phyloP scores from a whole-genome alignment of 2,329 filamentous ascomycete genomes.

The Alternaria alternata region DNA sequence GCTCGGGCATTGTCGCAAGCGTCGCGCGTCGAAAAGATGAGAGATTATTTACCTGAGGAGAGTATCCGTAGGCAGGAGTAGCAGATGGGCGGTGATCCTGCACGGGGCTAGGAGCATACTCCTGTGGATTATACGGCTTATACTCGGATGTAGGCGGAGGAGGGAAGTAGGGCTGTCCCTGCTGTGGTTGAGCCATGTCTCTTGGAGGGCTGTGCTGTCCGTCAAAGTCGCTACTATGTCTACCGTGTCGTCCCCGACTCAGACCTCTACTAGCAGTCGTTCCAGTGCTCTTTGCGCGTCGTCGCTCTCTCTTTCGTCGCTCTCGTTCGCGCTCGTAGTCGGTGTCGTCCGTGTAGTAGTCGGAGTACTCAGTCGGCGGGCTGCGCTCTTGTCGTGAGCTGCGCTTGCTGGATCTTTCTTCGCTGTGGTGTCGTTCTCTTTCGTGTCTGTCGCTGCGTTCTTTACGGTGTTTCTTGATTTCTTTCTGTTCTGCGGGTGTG shows the following conservation, averaged over 20 bases:
- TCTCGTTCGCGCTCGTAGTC: slow-evolving; percentile 41
- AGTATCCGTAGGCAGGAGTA: slow-evolving; percentile 39
- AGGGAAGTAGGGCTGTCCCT: slow-evolving; percentile 41
- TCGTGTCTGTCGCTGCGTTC: slow-evolving; percentile 25
- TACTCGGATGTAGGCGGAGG: slow-evolving; percentile 46
- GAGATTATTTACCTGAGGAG: slow-evolving; percentile 48
- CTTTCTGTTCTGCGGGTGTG: slow-evolving; percentile 42
- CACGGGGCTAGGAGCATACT: slow-evolving; percentile 36
- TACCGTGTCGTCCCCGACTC: slow-evolving; percentile 40
- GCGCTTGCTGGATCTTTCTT: slow-evolving; percentile 25
- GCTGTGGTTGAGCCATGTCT: slow-evolving; percentile 40
- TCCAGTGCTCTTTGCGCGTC: slow-evolving; percentile 40
- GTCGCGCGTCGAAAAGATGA: slow-evolving; percentile 43
- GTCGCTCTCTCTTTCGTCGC: slow-evolving; percentile 31
- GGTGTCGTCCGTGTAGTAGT: slow-evolving; percentile 40
- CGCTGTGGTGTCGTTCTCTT: slow-evolving; percentile 24
- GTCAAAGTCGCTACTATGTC: slow-evolving; percentile 36
- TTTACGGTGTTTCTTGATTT: slow-evolving; percentile 31
- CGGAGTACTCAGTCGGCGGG: slow-evolving; percentile 39
- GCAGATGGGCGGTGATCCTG: slow-evolving; percentile 36
- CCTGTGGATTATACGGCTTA: slow-evolving; percentile 48
- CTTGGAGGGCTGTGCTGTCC: slow-evolving; percentile 30
- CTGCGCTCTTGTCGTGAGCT: slow-evolving; percentile 39
- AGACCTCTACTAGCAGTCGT: slow-evolving; percentile 33
- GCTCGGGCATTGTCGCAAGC: slow-evolving; percentile 31